A percentile compares a stretch with the other conserved stretches of the same genome.
Conservation (phyloP, 257 asterid species). For the Thymus mandschuricus region DNA sequence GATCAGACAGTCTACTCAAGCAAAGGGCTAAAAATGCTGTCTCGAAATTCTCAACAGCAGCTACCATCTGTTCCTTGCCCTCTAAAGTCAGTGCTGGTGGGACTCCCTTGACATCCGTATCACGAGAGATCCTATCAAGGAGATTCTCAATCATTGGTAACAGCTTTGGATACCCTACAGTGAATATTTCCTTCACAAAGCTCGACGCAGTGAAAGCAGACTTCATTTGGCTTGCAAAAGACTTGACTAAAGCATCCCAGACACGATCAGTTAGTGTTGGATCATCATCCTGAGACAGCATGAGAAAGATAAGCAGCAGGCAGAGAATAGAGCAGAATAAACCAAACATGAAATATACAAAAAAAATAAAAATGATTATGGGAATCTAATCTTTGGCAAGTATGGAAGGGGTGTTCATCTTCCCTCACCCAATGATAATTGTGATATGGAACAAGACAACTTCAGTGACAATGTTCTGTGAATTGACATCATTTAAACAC, state of each 20-base stretch:
- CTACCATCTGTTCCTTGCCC: conserved; percentile 83
- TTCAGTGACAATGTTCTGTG: not conserved
- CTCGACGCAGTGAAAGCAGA: conserved; percentile 92
- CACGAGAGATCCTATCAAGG: conserved; percentile 95
- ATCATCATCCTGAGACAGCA: conserved; percentile 78
- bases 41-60: conserved; percentile 75
- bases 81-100: conserved; percentile 85
- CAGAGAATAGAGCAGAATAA: not conserved
- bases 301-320: conserved; percentile 30
- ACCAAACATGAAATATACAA: not conserved
- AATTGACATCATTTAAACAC: not conserved
- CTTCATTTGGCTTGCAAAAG: conserved; percentile 95
- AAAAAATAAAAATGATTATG: not conserved
- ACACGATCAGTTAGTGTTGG: conserved; percentile 86
- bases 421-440: conserved; percentile 3
- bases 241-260: conserved; percentile 90
- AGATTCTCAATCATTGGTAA: conserved; percentile 77
- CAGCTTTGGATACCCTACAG: conserved; percentile 92
- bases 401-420: conserved; percentile 10
- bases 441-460: conserved; percentile 12
- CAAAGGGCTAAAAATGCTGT: conserved; percentile 81
- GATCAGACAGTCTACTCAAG: conserved; percentile 79
- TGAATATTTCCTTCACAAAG: conserved; percentile 91
- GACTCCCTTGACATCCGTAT: conserved; percentile 98
- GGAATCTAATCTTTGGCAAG: conserved; percentile 8